Conservation (phyloP, 2,329 filamentous ascomycete genomes). For the Penicillium digitatum region DNA sequence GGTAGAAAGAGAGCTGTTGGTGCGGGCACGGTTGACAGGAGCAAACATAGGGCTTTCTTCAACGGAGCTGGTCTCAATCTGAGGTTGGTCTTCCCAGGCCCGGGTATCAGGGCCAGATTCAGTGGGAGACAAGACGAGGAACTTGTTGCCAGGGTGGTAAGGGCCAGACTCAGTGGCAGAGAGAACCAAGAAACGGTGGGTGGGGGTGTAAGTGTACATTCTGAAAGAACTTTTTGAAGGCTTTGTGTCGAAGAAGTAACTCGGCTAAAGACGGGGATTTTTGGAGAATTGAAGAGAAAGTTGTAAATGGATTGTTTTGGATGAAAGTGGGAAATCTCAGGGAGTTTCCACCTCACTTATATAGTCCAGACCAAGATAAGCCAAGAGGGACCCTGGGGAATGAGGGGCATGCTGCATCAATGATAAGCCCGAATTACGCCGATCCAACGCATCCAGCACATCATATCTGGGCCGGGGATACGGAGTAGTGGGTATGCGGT, state of each 20-base stretch:
- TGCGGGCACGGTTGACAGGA: constrained; percentile 18
- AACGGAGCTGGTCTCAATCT: constrained; percentile 11
- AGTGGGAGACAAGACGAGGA: constrained; percentile 30
- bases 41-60: constrained; percentile 11
- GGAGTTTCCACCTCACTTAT: constrained; percentile 26
- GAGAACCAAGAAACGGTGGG: constrained; percentile 32
- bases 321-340: constrained; percentile 3
- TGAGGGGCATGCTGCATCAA: constrained; percentile 26
- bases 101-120: constrained; percentile 28
- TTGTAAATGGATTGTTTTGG: not conserved
- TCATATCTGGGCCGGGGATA: constrained; percentile 17
- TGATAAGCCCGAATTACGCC: constrained; percentile 22
- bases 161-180: constrained; percentile 20
- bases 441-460: constrained; percentile 23
- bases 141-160: constrained; percentile 20
- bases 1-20: constrained; percentile 30
- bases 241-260: not conserved
- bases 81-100: constrained; percentile 17
- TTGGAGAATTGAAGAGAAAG: not conserved
- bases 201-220: constrained; percentile 32
- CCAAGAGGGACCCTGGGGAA: constrained; percentile 19
- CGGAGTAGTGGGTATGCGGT: constrained; percentile 20
- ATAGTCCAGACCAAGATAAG: constrained; percentile 24
- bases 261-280: constrained; percentile 6
- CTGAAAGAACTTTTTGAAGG: constrained; percentile 13